A percentile compares a stretch with the other conserved stretches of the same genome.
These are phyloP conservation scores for Hyaloscypha finlandica DNA, from an alignment of 495 filamentous ascomycete species.

Conservation along the genomic window DNA sequence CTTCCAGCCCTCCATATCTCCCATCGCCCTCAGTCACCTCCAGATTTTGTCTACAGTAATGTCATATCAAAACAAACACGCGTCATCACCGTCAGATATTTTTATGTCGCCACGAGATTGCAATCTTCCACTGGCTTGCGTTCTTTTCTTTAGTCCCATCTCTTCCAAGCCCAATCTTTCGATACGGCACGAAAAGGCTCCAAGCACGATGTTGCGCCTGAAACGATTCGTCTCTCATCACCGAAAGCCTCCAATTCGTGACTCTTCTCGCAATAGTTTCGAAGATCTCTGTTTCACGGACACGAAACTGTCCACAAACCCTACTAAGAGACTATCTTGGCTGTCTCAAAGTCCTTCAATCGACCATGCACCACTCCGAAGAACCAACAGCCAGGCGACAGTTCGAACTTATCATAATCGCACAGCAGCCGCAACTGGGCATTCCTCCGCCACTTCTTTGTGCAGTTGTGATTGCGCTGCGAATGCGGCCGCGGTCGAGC, in stretches of 20 bases:
- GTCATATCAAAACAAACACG: slow-evolving; percentile 13
- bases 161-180: background rate
- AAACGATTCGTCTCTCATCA: slow-evolving; percentile 28
- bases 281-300: slow-evolving; percentile 6
- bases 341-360: slow-evolving; percentile 10
- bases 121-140: background rate
- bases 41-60: slow-evolving; percentile 6
- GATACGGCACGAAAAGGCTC: background rate
- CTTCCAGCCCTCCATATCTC: background rate
- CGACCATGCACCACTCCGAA: slow-evolving; percentile 13
- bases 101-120: slow-evolving; percentile 9
- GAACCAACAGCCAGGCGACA: slow-evolving; percentile 19
- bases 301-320: background rate
- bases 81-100: slow-evolving; percentile 7
- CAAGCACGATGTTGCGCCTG: slow-evolving; percentile 25
- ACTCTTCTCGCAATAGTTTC: background rate
- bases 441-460: slow-evolving; percentile 51
- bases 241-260: slow-evolving; percentile 1
- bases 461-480: slow-evolving; percentile 43
- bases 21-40: background rate
- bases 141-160: background rate
- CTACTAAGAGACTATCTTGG: slow-evolving; percentile 21
- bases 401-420: background rate
- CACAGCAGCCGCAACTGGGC: slow-evolving; percentile 34
- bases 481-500: slow-evolving; percentile 24